Percentiles rank a stretch among this genome's conserved stretches.
Conservation (phyloP, 805 yeast species). For the Saccharomycopsis amapae region DNA sequence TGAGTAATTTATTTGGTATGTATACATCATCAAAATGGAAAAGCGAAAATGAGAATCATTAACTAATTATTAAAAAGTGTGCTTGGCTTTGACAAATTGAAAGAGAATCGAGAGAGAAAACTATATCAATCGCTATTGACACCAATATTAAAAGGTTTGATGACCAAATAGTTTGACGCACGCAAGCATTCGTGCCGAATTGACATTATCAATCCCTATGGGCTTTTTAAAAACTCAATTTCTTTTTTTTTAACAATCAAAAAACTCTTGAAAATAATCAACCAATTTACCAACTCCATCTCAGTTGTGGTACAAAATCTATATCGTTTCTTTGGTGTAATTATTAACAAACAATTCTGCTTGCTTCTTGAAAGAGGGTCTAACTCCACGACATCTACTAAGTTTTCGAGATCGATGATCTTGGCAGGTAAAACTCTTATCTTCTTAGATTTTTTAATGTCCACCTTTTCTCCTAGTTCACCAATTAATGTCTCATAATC, state of each 20-base stretch:
- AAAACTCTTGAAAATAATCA: conserved; percentile 37
- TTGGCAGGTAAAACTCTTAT: conserved; percentile 26
- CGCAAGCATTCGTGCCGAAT: too few species aligned
- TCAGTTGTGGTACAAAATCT: conserved; percentile 39
- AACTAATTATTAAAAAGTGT: too few species aligned
- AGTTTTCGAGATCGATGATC: conserved; percentile 30
- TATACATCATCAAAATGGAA: too few species aligned
- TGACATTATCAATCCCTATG: too few species aligned
- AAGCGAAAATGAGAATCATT: too few species aligned
- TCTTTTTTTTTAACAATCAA: conserved; percentile 24
- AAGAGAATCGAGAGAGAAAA: too few species aligned
- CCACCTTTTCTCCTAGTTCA: conserved; percentile 7
- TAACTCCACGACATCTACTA: conserved; percentile 43
- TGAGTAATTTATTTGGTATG: conserved; percentile 10
- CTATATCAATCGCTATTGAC: neutral
- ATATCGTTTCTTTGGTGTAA: conserved; percentile 39
- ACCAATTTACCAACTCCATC: conserved; percentile 42
- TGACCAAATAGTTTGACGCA: too few species aligned
- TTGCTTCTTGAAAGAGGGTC: conserved; percentile 40
- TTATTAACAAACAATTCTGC: conserved; percentile 39
- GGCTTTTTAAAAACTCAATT: conserved; percentile 13
- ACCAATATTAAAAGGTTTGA: too few species aligned
- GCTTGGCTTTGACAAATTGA: too few species aligned
- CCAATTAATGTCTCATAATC: conserved; percentile 15
- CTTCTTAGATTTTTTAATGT: neutral